A percentile compares a stretch with the other conserved stretches of the same genome.
These are phyloP conservation scores for Solanum dulcamara DNA, from an alignment of 257 asterid species.

Conservation along the genomic window DNA sequence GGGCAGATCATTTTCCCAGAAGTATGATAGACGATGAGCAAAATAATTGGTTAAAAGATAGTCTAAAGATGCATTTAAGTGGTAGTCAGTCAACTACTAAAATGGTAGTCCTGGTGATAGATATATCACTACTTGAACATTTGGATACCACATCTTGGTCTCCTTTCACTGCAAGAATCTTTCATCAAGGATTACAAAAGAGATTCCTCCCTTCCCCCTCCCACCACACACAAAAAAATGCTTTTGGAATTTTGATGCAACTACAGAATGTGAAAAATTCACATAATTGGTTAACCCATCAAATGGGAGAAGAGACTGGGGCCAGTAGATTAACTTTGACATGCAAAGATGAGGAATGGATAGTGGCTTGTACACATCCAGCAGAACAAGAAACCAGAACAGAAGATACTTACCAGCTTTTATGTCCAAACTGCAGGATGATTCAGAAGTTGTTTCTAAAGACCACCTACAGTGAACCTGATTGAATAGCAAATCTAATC, in stretches of 20 bases:
- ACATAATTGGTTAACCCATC: not conserved
- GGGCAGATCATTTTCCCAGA: not conserved
- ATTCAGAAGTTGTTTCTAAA: conserved; percentile 45
- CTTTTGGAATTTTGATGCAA: not conserved
- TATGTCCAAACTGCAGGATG: conserved; percentile 57
- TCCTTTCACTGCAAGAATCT: not conserved
- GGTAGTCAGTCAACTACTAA: not conserved
- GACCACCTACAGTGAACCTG: conserved; percentile 86
- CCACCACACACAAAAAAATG: not conserved
- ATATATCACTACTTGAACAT: not conserved
- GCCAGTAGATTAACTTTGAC: not conserved
- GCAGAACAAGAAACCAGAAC: not conserved
- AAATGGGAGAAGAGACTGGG: not conserved
- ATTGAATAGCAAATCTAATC: conserved; percentile 6
- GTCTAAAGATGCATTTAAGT: not conserved
- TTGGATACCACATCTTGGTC: not conserved
- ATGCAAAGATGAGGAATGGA: not conserved
- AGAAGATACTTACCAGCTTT: conserved; percentile 52
- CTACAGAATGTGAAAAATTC: not conserved
- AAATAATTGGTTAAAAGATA: not conserved
- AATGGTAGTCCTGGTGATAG: not conserved
- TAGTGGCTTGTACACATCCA: not conserved
- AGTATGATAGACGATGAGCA: not conserved
- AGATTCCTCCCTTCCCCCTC: not conserved
- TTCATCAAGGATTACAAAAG: not conserved